Percentiles rank a stretch among this genome's conserved stretches.
Conservation (phyloP, 208 protist genomes). For the Herpetomonas samuelpessoai region DNA sequence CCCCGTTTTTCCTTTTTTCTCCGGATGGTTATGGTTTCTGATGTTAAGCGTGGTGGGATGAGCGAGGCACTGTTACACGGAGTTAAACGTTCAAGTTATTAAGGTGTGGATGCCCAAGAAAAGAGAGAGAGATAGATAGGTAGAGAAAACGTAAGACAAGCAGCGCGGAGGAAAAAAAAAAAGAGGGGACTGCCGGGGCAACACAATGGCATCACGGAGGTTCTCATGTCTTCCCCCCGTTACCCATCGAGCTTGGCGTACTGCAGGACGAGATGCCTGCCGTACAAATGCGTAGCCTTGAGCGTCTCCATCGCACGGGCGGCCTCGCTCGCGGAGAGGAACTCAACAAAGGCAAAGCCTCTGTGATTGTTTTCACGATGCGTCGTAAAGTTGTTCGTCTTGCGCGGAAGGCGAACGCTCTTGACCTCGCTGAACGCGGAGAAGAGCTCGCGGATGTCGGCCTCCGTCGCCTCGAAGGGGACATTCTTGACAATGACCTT, state of each 20-base stretch:
- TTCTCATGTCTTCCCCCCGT: too few relatives aligned
- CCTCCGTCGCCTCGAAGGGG: conserved; percentile 97
- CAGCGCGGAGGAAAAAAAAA: conserved; percentile 7
- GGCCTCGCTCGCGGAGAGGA: conserved; percentile 95
- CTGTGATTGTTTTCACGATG: conserved; percentile 91
- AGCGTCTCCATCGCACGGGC: conserved; percentile 91
- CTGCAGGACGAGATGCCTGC: conserved; percentile 96
- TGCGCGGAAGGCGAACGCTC: conserved; percentile 95
- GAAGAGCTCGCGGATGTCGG: conserved; percentile 97
- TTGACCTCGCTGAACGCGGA: conserved; percentile 95
- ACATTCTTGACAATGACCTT: conserved; percentile 98
- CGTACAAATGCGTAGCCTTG: conserved; percentile 96
- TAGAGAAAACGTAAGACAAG: conserved; percentile 5
- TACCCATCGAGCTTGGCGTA: conserved; percentile 92
- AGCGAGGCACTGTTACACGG: too few relatives aligned
- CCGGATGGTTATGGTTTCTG: too few relatives aligned
- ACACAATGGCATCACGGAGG: too few relatives aligned
- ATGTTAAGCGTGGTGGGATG: too few relatives aligned
- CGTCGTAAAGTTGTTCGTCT: conserved; percentile 77
- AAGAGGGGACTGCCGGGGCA: too few relatives aligned
- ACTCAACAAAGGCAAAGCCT: conserved; percentile 99
- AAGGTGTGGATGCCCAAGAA: neutral
- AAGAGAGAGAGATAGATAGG: conserved; percentile 2
- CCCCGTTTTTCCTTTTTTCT: too few relatives aligned
- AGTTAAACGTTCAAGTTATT: too few relatives aligned